Conservation (phyloP, 2,329 filamentous ascomycete genomes). For the Penicillium sp. region DNA sequence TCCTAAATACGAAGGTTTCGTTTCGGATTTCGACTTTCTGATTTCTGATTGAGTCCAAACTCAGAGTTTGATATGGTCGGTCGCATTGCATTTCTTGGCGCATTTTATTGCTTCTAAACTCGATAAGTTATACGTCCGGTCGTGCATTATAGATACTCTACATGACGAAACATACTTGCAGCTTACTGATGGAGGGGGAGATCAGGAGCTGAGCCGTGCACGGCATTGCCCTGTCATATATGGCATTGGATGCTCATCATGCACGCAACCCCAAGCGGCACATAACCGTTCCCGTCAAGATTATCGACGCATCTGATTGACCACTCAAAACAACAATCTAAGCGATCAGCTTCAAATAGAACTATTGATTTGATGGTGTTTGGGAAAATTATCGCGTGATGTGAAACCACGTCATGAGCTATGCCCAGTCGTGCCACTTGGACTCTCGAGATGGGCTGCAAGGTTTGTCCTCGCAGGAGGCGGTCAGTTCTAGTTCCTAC, state of each 20-base stretch:
- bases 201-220: constrained; percentile 19
- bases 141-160: constrained; percentile 6
- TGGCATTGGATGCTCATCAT: constrained; percentile 10
- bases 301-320: neutral
- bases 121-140: neutral
- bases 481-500: constrained; percentile 27
- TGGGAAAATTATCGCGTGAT: constrained; percentile 13
- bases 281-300: neutral
- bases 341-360: neutral
- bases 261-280: neutral
- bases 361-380: neutral
- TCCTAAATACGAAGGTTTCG: neutral
- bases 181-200: constrained; percentile 17
- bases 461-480: constrained; percentile 30
- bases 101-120: constrained; percentile 2
- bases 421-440: constrained; percentile 5
- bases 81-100: constrained; percentile 5
- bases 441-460: constrained; percentile 22
- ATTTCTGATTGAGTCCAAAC: neutral
- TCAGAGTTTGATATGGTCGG: neutral
- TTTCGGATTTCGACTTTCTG: neutral
- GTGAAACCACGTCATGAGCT: constrained; percentile 14
- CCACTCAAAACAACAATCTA: neutral
- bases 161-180: constrained; percentile 17
- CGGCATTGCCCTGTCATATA: constrained; percentile 7